Conservation (phyloP, 106 monocot genomes). For the Acorus gramineus region DNA sequence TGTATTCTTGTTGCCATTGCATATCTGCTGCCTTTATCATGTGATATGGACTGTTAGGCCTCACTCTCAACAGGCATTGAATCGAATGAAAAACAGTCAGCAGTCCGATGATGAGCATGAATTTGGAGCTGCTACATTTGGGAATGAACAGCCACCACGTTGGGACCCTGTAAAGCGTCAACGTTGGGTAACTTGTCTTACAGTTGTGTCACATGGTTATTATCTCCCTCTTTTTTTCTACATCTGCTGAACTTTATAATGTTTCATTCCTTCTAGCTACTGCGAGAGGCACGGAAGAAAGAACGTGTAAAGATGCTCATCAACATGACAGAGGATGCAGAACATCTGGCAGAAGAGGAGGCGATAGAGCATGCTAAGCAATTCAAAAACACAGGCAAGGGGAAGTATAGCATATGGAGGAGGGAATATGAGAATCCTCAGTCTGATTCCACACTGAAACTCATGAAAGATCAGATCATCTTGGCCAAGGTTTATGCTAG, state of each 20-base stretch:
- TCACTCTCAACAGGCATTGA: conserved; percentile 1
- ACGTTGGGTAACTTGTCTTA: conserved; percentile 32
- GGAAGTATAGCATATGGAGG: conserved; percentile 57
- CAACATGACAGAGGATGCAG: conserved; percentile 40
- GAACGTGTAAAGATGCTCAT: conserved; percentile 30
- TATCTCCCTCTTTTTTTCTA: not conserved
- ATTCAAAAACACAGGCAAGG: conserved; percentile 23
- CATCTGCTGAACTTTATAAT: not conserved
- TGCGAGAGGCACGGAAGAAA: conserved; percentile 42
- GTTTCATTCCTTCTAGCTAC: conserved; percentile 20
- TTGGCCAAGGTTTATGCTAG: conserved; percentile 74
- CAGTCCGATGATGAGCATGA: conserved; percentile 9
- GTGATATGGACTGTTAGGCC: conserved; percentile 6
- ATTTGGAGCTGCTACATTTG: conserved; percentile 3
- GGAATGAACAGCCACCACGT: conserved; percentile 36
- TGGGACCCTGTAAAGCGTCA: conserved; percentile 44
- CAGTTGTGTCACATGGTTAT: not conserved
- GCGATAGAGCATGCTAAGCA: conserved; percentile 41
- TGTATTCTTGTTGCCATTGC: conserved; percentile 8
- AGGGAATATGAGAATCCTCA: conserved; percentile 34
- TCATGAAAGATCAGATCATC: conserved; percentile 71
- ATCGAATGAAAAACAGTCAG: conserved; percentile 18
- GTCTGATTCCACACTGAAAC: conserved; percentile 44
- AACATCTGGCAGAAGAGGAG: conserved; percentile 27
- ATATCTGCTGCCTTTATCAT: not conserved